Evolutionary conservation across 257 asterid genomes (phyloP).

Genomic region (Petunia axillaris): DNA sequence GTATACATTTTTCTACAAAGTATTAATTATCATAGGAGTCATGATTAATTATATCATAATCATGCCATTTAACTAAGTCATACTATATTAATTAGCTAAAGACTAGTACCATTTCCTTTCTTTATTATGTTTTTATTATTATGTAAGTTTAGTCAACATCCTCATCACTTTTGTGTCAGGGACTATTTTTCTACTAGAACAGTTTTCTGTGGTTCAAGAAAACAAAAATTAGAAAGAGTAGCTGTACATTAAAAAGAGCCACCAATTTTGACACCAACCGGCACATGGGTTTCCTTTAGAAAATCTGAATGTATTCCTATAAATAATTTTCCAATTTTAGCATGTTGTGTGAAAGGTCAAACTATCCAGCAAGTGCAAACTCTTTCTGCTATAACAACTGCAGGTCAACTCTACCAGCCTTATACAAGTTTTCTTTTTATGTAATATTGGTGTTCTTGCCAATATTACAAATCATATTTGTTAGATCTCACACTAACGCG

Average conservation of each 20-base stretch:
- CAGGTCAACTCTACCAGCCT: not conserved
- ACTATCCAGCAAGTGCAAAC: slow-evolving; percentile 5
- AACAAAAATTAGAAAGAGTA: not conserved
- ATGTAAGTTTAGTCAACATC: not conserved
- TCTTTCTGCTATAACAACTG: no score
- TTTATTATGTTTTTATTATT: not conserved
- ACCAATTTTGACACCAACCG: slow-evolving; percentile 3
- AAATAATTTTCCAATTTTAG: not conserved
- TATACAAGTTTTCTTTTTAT: not conserved
- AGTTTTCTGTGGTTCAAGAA: not conserved
- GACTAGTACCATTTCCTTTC: not conserved
- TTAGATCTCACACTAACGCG: not conserved
- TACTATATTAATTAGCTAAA: not conserved
- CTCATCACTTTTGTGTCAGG: not conserved
- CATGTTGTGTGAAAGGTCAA: not conserved
- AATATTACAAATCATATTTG: not conserved
- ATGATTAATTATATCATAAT: not conserved
- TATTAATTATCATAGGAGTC: not conserved
- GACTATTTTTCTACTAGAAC: not conserved
- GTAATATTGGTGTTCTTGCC: no score
- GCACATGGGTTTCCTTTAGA: not conserved
- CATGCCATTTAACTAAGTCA: not conserved
- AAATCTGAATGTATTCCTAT: not conserved
- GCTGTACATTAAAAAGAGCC: not conserved
- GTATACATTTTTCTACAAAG: not conserved